Evolutionary conservation across 1,284 basidiomycete genomes (phyloP).

Genomic region (Boletus hoseneyae): DNA sequence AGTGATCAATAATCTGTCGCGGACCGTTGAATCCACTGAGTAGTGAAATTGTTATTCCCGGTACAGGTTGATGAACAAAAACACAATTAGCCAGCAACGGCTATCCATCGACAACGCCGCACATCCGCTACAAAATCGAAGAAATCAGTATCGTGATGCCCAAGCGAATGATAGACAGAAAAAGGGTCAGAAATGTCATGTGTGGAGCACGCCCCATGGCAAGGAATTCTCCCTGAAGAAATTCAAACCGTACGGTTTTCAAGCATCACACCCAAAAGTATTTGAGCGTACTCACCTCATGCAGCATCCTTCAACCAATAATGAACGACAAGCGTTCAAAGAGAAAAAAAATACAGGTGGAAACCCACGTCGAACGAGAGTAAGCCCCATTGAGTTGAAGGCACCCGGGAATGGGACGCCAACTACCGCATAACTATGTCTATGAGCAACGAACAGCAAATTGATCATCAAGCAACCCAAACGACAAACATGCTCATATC

Average conservation of each 20-base stretch:
- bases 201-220: slow-evolving; percentile 66
- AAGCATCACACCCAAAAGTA: slow-evolving; percentile 47
- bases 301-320: neutral
- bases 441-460: slow-evolving; percentile 71
- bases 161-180: neutral
- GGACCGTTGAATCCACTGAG: no score
- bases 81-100: no score
- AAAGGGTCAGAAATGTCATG: slow-evolving; percentile 63
- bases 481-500: slow-evolving; percentile 65
- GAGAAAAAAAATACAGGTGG: slow-evolving; percentile 45
- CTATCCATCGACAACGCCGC: neutral
- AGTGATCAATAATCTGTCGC: no score
- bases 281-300: slow-evolving; percentile 34
- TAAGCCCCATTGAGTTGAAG: slow-evolving; percentile 87
- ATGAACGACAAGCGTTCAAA: slow-evolving; percentile 48
- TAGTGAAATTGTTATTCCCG: no score
- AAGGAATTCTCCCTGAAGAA: slow-evolving; percentile 85
- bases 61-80: no score
- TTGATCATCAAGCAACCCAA: slow-evolving; percentile 40
- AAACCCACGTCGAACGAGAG: slow-evolving; percentile 61
- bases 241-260: slow-evolving; percentile 55
- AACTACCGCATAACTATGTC: slow-evolving; percentile 83
- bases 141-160: slow-evolving; percentile 9
- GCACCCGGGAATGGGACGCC: slow-evolving; percentile 33
- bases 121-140: neutral